phyloP scores from a whole-genome alignment of 2,329 filamentous ascomycete species.

The Ophiostoma montium region DNA sequence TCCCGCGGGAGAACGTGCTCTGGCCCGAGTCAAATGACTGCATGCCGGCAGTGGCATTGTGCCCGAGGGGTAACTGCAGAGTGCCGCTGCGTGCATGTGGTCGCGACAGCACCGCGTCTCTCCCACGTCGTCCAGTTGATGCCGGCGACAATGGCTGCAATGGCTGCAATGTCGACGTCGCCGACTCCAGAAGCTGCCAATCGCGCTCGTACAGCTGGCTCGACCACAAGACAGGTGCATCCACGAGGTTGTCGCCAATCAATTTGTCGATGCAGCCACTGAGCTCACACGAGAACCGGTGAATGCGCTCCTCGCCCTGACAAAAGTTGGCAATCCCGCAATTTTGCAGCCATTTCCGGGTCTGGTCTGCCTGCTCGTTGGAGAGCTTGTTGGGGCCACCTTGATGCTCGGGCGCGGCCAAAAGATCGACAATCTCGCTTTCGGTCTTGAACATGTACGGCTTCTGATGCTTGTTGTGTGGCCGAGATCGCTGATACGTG shows the following conservation, averaged over 20 bases:
- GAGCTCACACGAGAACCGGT: conserved; percentile 83
- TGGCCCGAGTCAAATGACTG: conserved; percentile 55
- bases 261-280: conserved; percentile 75
- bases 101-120: background rate
- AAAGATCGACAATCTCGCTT: conserved; percentile 71
- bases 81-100: conserved; percentile 24
- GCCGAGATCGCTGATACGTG: conserved; percentile 35
- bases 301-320: conserved; percentile 84
- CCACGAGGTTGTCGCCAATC: conserved; percentile 68
- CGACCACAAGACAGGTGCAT: conserved; percentile 82
- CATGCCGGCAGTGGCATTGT: conserved; percentile 46
- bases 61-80: conserved; percentile 39
- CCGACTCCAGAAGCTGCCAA: conserved; percentile 43
- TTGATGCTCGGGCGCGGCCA: conserved; percentile 69
- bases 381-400: conserved; percentile 89
- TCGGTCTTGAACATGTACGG: conserved; percentile 67
- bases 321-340: conserved; percentile 86
- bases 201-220: conserved; percentile 79
- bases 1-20: conserved; percentile 43
- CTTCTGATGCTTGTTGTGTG: conserved; percentile 29
- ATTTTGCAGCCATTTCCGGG: conserved; percentile 65
- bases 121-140: background rate
- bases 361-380: conserved; percentile 87
- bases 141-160: conserved; percentile 1
- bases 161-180: conserved; percentile 33